Conservation (phyloP, 2,329 filamentous ascomycete genomes). For the Cytospora mali region DNA sequence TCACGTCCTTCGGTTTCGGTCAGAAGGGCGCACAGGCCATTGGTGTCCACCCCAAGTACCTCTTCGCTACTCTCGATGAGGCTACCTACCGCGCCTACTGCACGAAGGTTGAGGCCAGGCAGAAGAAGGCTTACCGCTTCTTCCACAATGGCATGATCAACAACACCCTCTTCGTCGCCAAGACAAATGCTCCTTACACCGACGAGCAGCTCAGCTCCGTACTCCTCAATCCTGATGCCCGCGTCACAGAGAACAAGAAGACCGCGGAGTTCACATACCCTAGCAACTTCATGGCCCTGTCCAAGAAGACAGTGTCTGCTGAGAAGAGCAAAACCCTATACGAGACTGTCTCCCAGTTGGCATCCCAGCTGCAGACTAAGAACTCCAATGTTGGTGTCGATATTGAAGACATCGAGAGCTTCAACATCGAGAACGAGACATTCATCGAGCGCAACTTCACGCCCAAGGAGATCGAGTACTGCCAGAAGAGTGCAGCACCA, state of each 20-base stretch:
- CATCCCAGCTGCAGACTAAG: slow-evolving; percentile 62
- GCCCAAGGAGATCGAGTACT: slow-evolving; percentile 79
- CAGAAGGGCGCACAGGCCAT: slow-evolving; percentile 98
- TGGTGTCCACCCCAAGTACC: slow-evolving; percentile 93
- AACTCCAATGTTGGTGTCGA: slow-evolving; percentile 90
- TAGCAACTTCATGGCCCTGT: slow-evolving; percentile 65
- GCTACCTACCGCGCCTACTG: slow-evolving; percentile 81
- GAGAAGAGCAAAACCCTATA: slow-evolving; percentile 64
- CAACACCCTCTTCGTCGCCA: slow-evolving; percentile 96
- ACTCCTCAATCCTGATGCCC: slow-evolving; percentile 91
- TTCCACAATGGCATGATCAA: slow-evolving; percentile 99
- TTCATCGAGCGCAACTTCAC: slow-evolving; percentile 98
- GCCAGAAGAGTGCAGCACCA: slow-evolving; percentile 74
- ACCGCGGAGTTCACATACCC: slow-evolving; percentile 76
- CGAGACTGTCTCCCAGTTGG: slow-evolving; percentile 76
- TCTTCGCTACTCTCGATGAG: slow-evolving; percentile 92
- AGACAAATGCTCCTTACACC: slow-evolving; percentile 86
- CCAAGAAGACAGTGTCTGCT: slow-evolving; percentile 54
- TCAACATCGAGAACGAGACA: slow-evolving; percentile 92
- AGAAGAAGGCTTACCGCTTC: slow-evolving; percentile 98
- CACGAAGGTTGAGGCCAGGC: slow-evolving; percentile 84
- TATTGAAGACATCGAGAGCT: slow-evolving; percentile 81
- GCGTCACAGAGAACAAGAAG: slow-evolving; percentile 86
- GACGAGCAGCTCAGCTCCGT: slow-evolving; percentile 85
- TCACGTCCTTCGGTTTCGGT: slow-evolving; percentile 98